phyloP scores from a whole-genome alignment of 1,284 basidiomycete species.

The Cutaneotrichosporon spelunceum region DNA sequence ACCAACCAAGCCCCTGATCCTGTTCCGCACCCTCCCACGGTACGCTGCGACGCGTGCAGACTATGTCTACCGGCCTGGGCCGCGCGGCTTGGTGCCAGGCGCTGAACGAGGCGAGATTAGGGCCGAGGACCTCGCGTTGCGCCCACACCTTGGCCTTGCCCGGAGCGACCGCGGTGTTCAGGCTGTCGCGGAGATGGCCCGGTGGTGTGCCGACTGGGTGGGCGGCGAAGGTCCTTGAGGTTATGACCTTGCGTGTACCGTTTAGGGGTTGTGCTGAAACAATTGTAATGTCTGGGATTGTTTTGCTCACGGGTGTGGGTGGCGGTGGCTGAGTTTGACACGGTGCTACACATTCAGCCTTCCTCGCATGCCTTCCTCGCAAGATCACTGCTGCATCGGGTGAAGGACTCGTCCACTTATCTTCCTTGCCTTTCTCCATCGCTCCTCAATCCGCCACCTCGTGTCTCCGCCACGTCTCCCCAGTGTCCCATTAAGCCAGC shows the following conservation, averaged over 20 bases:
- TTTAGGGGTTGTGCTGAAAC: neutral
- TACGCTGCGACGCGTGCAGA: constrained; percentile 25
- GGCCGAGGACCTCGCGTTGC: constrained; percentile 19
- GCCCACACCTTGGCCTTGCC: constrained; percentile 42
- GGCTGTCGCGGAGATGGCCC: constrained; percentile 34
- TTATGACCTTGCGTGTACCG: constrained; percentile 9
- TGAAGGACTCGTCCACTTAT: no score
- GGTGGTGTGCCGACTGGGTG: constrained; percentile 44
- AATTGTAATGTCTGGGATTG: neutral
- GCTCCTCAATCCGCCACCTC: no score
- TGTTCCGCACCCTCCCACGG: constrained; percentile 44
- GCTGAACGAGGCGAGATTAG: constrained; percentile 10
- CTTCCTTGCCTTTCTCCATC: no score
- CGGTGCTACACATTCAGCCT: no score
- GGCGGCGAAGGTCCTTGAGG: constrained; percentile 32
- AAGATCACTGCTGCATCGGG: no score
- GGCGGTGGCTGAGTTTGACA: no score
- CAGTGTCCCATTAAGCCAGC: no score
- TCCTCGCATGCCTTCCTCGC: no score
- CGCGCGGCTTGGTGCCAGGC: neutral
- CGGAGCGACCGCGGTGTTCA: constrained; percentile 40
- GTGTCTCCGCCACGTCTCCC: no score
- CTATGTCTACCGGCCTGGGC: constrained; percentile 27
- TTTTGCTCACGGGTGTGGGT: no score
- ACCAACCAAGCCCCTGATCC: constrained; percentile 25